Evolutionary conservation across 805 yeast genomes (phyloP).

Genomic region (Jamesozyma spencerorum): DNA sequence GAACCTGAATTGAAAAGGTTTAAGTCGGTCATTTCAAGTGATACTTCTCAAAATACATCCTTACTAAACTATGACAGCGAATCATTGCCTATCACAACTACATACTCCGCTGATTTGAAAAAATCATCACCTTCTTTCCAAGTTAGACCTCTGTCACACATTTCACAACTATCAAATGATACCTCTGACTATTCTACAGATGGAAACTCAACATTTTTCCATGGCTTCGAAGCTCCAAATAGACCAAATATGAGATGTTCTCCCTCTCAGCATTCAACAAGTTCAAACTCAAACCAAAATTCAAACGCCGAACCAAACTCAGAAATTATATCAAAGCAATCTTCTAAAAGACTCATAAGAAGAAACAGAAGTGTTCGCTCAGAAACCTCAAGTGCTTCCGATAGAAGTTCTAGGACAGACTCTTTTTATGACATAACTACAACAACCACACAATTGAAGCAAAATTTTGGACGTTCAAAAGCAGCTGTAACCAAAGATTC

Average conservation of each 20-base stretch:
- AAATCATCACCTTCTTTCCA: slow-evolving; percentile 12
- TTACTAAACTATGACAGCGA: slow-evolving; percentile 21
- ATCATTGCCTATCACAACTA: slow-evolving; percentile 4
- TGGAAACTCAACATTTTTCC: slow-evolving; percentile 13
- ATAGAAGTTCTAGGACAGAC: slow-evolving; percentile 32
- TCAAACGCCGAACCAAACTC: not conserved
- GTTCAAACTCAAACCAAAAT: slow-evolving; percentile 13
- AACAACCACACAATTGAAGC: slow-evolving; percentile 19
- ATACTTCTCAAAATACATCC: slow-evolving; percentile 27
- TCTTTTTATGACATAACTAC: slow-evolving; percentile 35
- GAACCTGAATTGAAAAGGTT: slow-evolving; percentile 19
- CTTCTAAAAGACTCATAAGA: slow-evolving; percentile 17
- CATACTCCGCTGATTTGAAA: slow-evolving; percentile 10
- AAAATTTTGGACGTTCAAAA: slow-evolving; percentile 8
- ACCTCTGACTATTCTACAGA: slow-evolving; percentile 44
- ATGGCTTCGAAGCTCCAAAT: slow-evolving; percentile 1
- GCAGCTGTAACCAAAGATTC: slow-evolving; percentile 14
- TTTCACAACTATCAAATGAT: slow-evolving; percentile 42
- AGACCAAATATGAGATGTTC: slow-evolving; percentile 4
- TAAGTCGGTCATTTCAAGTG: slow-evolving; percentile 22
- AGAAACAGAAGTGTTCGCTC: slow-evolving; percentile 32
- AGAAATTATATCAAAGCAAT: not conserved
- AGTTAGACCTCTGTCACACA: slow-evolving; percentile 41
- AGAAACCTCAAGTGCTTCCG: slow-evolving; percentile 33
- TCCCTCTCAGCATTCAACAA: slow-evolving; percentile 12